Conservation (phyloP, 768 basidiomycete species). For the Hirschioporus abietinus region DNA sequence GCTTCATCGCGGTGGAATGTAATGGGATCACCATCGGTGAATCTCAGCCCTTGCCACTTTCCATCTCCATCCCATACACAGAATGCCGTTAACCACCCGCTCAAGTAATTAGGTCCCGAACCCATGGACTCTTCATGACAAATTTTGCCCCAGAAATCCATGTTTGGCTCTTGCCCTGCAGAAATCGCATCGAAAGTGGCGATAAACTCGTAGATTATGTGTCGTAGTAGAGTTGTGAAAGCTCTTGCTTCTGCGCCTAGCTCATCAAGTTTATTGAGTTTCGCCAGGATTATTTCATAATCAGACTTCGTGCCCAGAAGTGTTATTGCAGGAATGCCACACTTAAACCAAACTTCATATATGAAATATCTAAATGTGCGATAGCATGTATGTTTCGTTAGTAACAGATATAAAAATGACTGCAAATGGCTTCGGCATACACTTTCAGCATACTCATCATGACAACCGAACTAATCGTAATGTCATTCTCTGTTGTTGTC, state of each 20-base stretch:
- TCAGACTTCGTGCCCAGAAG: slow-evolving; percentile 2
- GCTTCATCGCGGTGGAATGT: slow-evolving; percentile 4
- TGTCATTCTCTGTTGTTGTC: slow-evolving; percentile 38
- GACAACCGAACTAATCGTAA: slow-evolving; percentile 29
- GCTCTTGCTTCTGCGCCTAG: slow-evolving; percentile 1
- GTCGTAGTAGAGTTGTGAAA: not conserved
- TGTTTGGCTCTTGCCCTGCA: not conserved
- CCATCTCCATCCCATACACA: slow-evolving; percentile 28
- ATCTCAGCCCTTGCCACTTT: slow-evolving; percentile 17
- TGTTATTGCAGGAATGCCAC: slow-evolving; percentile 3
- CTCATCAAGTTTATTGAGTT: not conserved
- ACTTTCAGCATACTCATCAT: slow-evolving; percentile 38
- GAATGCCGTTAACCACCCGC: slow-evolving; percentile 38
- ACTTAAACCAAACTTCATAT: slow-evolving; percentile 20
- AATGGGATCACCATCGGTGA: slow-evolving; percentile 3
- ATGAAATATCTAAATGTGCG: slow-evolving; percentile 26
- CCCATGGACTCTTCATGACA: not conserved
- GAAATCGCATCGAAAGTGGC: not conserved
- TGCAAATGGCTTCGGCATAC: not conserved
- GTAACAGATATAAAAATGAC: not conserved
- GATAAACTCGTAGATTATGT: not conserved
- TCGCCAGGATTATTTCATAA: not conserved
- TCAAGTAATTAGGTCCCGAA: slow-evolving; percentile 25
- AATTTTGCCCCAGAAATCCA: not conserved
- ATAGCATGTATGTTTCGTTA: not conserved